Base-by-base conservation (phyloP, 371 early-diverging fungal genomes). In the Mucor plumbeus region DNA sequence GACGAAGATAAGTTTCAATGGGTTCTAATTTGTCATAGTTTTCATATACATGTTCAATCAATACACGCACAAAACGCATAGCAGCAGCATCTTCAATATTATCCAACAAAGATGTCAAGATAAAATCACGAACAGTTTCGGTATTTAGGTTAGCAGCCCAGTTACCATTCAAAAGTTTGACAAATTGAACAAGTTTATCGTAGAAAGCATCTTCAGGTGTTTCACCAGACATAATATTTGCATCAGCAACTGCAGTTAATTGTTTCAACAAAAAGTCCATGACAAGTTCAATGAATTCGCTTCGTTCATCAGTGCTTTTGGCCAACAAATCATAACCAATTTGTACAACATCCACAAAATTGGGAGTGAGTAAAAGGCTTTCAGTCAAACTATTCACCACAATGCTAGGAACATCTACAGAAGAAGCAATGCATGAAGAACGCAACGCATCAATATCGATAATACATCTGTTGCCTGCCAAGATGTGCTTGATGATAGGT, bases 81-180 rank as follows among this genome's bases (percentile, higher is more conserved):
- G 83, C 77, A 17, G 71, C 58, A n/a, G 81, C 64, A 55, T 80
- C 62, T 1, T 61, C 67, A 3, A 86, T 57, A 33, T 77, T 78
- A 41, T 86, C 84, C 61, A 84, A 71, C 9, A 86, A 44, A 0
- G 77, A 74, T 0, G 73, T 75, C 17, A 86, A 67, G 5, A 84
- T 64, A 64, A 68, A 81, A 56, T 86, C 84, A 14, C 83, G 83
- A 1, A 84, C 71, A 48, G 64, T 63, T 34, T 84, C 84, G 1
- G 67, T 21, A 41, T 84, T 70, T 7, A 84, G 41, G 9, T 47
- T 3, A 19, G 9, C 8, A 8, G 65, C 43, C 66, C 71, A 75
- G 9, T 33, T 34, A 4, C 56, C 36, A 4, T 31, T 2, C 4
- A 67, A 43, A 1, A 7, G 17, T 26, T 47, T 21, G 15, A 59